A percentile compares a stretch with the other conserved stretches of the same genome.
Conservation (phyloP, 306 rosid genomes). For the Quercus ilex region DNA sequence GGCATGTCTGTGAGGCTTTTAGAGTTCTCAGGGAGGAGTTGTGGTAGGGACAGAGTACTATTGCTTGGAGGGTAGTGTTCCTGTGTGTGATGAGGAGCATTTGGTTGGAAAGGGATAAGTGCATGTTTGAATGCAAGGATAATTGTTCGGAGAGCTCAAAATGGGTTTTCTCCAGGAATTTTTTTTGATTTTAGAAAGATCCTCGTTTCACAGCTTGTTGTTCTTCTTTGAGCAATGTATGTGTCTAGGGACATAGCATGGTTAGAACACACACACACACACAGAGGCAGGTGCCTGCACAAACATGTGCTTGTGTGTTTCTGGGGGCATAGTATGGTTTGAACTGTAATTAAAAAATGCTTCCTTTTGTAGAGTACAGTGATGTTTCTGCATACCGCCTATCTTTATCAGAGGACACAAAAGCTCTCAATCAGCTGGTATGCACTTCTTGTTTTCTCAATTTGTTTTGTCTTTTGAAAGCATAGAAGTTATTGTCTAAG, state of each 20-base stretch:
- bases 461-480: neutral
- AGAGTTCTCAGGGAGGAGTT: neutral
- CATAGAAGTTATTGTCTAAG: neutral
- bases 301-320: neutral
- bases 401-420: conserved; percentile 95
- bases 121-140: neutral
- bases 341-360: neutral
- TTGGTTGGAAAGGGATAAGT: neutral
- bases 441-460: conserved; percentile 14
- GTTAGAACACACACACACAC: neutral
- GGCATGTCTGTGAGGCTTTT: neutral
- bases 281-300: neutral
- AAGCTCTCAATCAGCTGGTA: conserved; percentile 96
- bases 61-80: neutral
- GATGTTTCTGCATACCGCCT: conserved; percentile 91
- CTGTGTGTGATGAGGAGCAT: neutral
- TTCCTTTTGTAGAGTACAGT: conserved; percentile 64
- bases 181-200: neutral
- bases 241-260: no score
- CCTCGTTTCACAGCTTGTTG: neutral
- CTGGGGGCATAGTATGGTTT: neutral
- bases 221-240: neutral
- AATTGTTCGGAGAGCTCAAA: neutral
- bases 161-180: neutral
- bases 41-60: neutral